Base-by-base conservation (phyloP, 192 early-diverging fungal species). In the Funneliformis mosseae region DNA sequence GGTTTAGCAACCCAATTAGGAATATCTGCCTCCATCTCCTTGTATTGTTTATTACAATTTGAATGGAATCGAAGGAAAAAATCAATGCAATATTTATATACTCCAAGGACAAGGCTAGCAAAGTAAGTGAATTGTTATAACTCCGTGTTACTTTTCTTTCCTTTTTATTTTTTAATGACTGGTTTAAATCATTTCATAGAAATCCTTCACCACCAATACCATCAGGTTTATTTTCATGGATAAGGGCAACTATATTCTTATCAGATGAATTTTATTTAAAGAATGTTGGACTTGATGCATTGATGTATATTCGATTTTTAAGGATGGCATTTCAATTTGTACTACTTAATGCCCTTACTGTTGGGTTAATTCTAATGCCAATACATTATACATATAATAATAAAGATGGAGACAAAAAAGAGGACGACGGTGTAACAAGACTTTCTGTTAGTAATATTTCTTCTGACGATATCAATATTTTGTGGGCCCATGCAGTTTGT, bases 271-370 rank as follows among this genome's bases (percentile, higher is more conserved):
- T 89, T 60, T 90, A 86, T 80, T 79, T 90, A 33, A 81, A 78
- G 45, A 84, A 88, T 71, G 88, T 89, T 14, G 91, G 91, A 1
- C 79, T 92, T 8, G 91, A 92, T 48, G 89, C 91, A 0, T 86
- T 87, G 39, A 90, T 92, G 90, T 86, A 90, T 80, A 84, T 92
- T 9, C 88, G 88, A 25, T 92, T 92, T 81, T 79, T 91, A 18
- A 81, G 83, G 67, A 92, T 92, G 91, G 85, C 83, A 73, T 80
- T 89, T 43, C 84, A 88, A 42, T 87, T 92, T 66, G 76, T 88
- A 16, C 25, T 85, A 25, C 81, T 91, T 33, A 83, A 85, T 43
- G 79, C 81, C 5, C 10, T 91, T 5, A 43, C 86, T 18, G 79
- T 89, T 60, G 80, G 86, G 10, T 78, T 85, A 14, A 84, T 89